Conservation (phyloP, 805 yeast genomes). For the Pichia kluyveri region DNA sequence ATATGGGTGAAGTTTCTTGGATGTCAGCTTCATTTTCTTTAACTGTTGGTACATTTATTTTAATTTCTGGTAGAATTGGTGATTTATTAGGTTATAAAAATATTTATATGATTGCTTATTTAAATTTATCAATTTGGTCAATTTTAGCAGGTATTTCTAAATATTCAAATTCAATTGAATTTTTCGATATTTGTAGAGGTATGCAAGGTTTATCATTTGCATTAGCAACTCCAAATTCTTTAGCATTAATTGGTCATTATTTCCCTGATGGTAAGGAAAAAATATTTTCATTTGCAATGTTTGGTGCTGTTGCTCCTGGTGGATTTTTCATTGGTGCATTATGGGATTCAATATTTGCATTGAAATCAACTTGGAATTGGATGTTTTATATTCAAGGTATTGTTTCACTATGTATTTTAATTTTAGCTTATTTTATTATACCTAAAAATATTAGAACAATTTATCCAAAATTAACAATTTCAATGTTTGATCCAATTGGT, state of each 20-base stretch:
- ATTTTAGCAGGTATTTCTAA: slow-evolving; percentile 49
- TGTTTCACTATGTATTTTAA: slow-evolving; percentile 25
- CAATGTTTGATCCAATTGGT: slow-evolving; percentile 44
- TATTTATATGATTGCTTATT: slow-evolving; percentile 46
- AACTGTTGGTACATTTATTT: slow-evolving; percentile 64
- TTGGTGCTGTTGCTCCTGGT: slow-evolving; percentile 55
- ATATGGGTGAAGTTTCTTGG: slow-evolving; percentile 43
- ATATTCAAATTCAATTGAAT: slow-evolving; percentile 39
- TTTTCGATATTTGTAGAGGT: slow-evolving; percentile 48
- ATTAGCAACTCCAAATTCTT: slow-evolving; percentile 46
- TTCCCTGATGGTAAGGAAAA: slow-evolving; percentile 40
- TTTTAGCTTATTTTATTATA: slow-evolving; percentile 28
- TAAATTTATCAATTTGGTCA: slow-evolving; percentile 49
- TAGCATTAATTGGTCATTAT: slow-evolving; percentile 46
- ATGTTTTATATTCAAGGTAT: slow-evolving; percentile 41
- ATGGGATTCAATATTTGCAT: slow-evolving; percentile 40
- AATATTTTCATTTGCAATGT: slow-evolving; percentile 43
- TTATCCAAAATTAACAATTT: slow-evolving; percentile 4
- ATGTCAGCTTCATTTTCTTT: slow-evolving; percentile 63
- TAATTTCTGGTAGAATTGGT: slow-evolving; percentile 62
- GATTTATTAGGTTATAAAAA: slow-evolving; percentile 59
- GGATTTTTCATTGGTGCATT: slow-evolving; percentile 52
- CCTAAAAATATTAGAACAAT: slow-evolving; percentile 24
- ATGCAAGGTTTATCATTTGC: slow-evolving; percentile 62
- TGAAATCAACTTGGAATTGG: slow-evolving; percentile 53